Percentiles rank a stretch among this genome's conserved stretches.
These are phyloP conservation scores for Eimeria falciformis DNA, from an alignment of 169 alveolate species.

Conservation along the genomic window DNA sequence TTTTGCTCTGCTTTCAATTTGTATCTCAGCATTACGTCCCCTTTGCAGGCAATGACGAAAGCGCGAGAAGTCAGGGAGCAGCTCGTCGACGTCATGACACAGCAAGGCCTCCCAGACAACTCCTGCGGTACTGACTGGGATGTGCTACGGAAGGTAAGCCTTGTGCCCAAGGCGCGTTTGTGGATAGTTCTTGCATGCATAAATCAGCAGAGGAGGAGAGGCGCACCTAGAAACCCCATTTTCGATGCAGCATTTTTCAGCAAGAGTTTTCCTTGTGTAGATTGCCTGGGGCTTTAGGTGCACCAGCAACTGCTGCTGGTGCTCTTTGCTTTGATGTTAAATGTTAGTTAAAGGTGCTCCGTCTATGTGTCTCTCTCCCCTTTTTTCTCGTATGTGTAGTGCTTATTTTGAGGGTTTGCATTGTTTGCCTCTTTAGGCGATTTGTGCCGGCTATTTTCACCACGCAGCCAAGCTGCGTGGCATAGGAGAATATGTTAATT, in stretches of 20 bases:
- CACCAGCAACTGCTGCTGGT: neutral
- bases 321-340: neutral
- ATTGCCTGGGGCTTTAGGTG: too few species aligned
- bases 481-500: slow-evolving; percentile 98
- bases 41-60: slow-evolving; percentile 81
- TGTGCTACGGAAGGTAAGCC: slow-evolving; percentile 81
- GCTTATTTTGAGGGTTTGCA: slow-evolving; percentile 2
- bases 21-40: neutral
- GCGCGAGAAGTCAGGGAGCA: slow-evolving; percentile 91
- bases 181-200: too few species aligned
- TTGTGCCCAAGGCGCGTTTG: too few species aligned
- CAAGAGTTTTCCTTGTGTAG: too few species aligned
- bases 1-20: neutral
- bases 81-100: slow-evolving; percentile 93
- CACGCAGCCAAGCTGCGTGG: slow-evolving; percentile 99
- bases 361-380: neutral
- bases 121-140: slow-evolving; percentile 94
- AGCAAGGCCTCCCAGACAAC: slow-evolving; percentile 82
- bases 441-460: slow-evolving; percentile 99
- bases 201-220: too few species aligned
- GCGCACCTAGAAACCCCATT: too few species aligned
- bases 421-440: slow-evolving; percentile 87
- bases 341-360: neutral
- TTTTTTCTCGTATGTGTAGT: neutral
- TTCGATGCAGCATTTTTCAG: too few species aligned